These are phyloP conservation scores for Eimeria nieschulzi DNA, from an alignment of 169 alveolate species.

Conservation along the genomic window DNA sequence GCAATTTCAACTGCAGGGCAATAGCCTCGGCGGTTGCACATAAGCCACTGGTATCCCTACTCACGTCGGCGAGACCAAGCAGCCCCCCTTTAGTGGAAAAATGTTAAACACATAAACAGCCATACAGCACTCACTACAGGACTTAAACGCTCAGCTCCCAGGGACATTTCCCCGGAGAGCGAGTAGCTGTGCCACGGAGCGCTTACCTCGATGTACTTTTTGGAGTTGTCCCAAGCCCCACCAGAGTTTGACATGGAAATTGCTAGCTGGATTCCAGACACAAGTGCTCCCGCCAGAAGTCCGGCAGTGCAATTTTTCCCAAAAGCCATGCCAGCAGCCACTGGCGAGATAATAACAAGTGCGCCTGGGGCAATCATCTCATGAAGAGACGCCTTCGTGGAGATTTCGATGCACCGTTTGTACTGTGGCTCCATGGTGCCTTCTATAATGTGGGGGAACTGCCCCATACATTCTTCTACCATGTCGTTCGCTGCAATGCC, in stretches of 20 bases:
- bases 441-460: slow-evolving; percentile 85
- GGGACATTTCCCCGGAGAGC: too few relatives aligned
- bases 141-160: too few relatives aligned
- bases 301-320: slow-evolving; percentile 92
- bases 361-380: slow-evolving; percentile 92
- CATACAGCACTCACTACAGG: too few relatives aligned
- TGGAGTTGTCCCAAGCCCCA: slow-evolving; percentile 94
- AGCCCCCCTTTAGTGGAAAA: too few relatives aligned
- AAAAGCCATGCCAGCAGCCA: slow-evolving; percentile 84
- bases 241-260: slow-evolving; percentile 90
- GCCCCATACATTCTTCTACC: slow-evolving; percentile 88
- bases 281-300: slow-evolving; percentile 91
- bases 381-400: slow-evolving; percentile 88
- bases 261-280: slow-evolving; percentile 90
- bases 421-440: slow-evolving; percentile 88
- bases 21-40: too few relatives aligned
- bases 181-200: too few relatives aligned
- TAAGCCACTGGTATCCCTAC: too few relatives aligned
- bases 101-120: too few relatives aligned
- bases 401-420: slow-evolving; percentile 85
- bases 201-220: slow-evolving; percentile 87
- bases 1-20: background rate
- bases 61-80: too few relatives aligned
- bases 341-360: slow-evolving; percentile 86
- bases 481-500: slow-evolving; percentile 91